Conservation (phyloP, 2,329 filamentous ascomycete genomes). For the Allantophomopsis lycopodina region DNA sequence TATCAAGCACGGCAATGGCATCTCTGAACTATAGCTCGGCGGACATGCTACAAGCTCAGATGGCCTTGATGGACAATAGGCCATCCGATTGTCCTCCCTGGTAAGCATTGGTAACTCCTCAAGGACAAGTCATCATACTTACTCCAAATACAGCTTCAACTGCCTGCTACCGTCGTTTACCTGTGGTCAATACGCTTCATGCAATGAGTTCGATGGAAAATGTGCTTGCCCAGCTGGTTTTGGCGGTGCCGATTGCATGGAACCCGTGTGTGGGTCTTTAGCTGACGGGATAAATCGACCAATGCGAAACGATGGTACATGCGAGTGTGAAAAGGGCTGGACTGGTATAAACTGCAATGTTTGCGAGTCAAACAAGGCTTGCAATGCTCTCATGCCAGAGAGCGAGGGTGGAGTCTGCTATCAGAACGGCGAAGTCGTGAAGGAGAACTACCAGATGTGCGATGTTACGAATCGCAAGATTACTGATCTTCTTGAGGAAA, state of each 20-base stretch:
- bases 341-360: constrained; percentile 96
- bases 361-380: constrained; percentile 71
- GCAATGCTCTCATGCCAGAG: constrained; percentile 76
- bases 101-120: constrained; percentile 22
- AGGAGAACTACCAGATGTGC: constrained; percentile 95
- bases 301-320: constrained; percentile 56
- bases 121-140: not conserved
- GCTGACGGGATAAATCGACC: constrained; percentile 68
- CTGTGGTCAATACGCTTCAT: constrained; percentile 81
- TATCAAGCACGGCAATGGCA: constrained; percentile 25
- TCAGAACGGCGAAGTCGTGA: constrained; percentile 76
- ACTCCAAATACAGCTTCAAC: constrained; percentile 60
- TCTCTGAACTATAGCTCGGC: constrained; percentile 44
- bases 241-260: constrained; percentile 83
- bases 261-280: constrained; percentile 82
- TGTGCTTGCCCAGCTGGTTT: constrained; percentile 88
- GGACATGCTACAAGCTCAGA: constrained; percentile 48
- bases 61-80: constrained; percentile 59
- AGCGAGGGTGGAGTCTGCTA: constrained; percentile 81
- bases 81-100: constrained; percentile 70
- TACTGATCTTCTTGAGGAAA: constrained; percentile 66
- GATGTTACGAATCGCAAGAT: constrained; percentile 96
- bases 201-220: constrained; percentile 82
- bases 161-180: constrained; percentile 87
- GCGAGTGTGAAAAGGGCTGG: constrained; percentile 89